These are phyloP conservation scores for Apocynum venetum DNA, from an alignment of 257 asterid species.

Conservation along the genomic window DNA sequence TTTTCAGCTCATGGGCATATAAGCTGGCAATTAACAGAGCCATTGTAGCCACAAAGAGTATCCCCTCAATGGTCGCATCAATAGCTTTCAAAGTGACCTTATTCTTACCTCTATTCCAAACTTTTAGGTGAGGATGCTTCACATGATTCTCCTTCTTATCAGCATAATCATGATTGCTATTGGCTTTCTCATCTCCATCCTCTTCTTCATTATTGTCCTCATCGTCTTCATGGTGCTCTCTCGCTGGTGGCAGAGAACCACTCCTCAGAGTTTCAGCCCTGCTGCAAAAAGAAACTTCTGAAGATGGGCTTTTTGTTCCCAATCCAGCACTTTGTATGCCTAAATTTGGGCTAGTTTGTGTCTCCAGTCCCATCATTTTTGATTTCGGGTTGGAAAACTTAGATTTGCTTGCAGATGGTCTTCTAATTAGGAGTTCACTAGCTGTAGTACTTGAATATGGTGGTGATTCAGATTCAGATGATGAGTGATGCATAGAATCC, in stretches of 20 bases:
- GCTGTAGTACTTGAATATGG: neutral
- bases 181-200: neutral
- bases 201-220: neutral
- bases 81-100: slow-evolving; percentile 1
- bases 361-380: slow-evolving; percentile 11
- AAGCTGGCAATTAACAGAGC: slow-evolving; percentile 18
- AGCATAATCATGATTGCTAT: neutral
- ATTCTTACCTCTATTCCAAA: slow-evolving; percentile 5
- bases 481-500: neutral
- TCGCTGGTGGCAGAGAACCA: neutral
- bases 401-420: neutral
- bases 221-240: neutral
- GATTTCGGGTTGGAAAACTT: slow-evolving; percentile 13
- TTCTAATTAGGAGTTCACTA: slow-evolving; percentile 1
- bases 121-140: neutral
- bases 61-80: slow-evolving; percentile 19
- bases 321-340: neutral
- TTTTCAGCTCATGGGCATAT: neutral
- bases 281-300: neutral
- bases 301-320: neutral
- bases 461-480: slow-evolving; percentile 11
- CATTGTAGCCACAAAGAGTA: slow-evolving; percentile 12
- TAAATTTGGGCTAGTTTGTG: neutral
- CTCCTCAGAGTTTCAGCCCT: slow-evolving; percentile 9
- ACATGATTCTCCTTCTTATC: neutral